Percentiles rank a stretch among this genome's conserved stretches.
Evolutionary conservation across 805 yeast species (phyloP).

Genomic region (Tetrapisispora namnaoensis): DNA sequence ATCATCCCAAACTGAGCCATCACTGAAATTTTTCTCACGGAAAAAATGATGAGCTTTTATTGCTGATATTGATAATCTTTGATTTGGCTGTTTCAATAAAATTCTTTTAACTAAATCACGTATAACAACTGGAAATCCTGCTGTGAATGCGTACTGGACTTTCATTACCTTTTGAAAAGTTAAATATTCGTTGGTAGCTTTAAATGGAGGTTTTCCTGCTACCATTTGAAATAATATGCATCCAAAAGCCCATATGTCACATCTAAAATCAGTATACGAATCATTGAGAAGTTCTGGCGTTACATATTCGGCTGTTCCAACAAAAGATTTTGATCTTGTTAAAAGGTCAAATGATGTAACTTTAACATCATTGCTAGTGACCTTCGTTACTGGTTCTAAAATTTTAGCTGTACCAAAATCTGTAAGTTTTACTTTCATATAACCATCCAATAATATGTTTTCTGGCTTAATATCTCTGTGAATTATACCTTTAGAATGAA

Average conservation of each 20-base stretch:
- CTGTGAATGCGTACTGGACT: slow-evolving; percentile 72
- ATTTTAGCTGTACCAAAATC: slow-evolving; percentile 82
- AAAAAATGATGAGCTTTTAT: slow-evolving; percentile 60
- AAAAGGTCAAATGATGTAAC: slow-evolving; percentile 44
- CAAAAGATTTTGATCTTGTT: slow-evolving; percentile 68
- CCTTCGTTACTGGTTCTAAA: slow-evolving; percentile 34
- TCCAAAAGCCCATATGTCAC: slow-evolving; percentile 99
- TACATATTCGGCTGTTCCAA: slow-evolving; percentile 79
- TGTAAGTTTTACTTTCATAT: slow-evolving; percentile 57
- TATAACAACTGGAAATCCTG: slow-evolving; percentile 67
- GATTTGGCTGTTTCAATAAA: slow-evolving; percentile 52
- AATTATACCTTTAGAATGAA: slow-evolving; percentile 67
- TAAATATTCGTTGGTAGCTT: slow-evolving; percentile 71
- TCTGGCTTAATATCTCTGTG: slow-evolving; percentile 83
- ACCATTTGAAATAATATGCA: slow-evolving; percentile 92
- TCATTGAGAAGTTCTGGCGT: slow-evolving; percentile 72
- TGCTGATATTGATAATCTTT: slow-evolving; percentile 46
- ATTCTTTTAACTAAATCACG: slow-evolving; percentile 67
- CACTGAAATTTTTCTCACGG: slow-evolving; percentile 43
- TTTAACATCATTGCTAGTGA: slow-evolving; percentile 31
- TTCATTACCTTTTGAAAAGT: slow-evolving; percentile 77
- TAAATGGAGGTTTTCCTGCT: slow-evolving; percentile 84
- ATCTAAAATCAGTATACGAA: slow-evolving; percentile 77
- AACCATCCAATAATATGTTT: slow-evolving; percentile 55
- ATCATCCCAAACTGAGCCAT: slow-evolving; percentile 48